Conservation (phyloP, 148 eudicot genomes). For the Camellia lanceoleosa region DNA sequence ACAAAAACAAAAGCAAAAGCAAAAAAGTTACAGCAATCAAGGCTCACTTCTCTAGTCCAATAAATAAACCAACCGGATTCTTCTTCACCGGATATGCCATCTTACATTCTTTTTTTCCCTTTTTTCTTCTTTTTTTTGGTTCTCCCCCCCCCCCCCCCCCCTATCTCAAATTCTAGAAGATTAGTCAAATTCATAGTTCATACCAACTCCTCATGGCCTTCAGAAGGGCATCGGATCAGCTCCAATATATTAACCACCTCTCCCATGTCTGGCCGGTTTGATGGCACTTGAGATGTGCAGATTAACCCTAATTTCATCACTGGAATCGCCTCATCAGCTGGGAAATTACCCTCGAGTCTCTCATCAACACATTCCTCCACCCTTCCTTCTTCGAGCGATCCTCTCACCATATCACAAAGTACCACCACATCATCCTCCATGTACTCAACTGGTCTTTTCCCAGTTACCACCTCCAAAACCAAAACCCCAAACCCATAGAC, state of each 20-base stretch:
- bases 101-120: neutral
- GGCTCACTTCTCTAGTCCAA: constrained; percentile 8
- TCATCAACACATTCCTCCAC: constrained; percentile 86
- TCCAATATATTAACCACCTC: constrained; percentile 90
- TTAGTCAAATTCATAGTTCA: constrained; percentile 17
- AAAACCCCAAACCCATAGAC: constrained; percentile 86
- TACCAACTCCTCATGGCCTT: constrained; percentile 60
- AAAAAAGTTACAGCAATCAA: constrained; percentile 11
- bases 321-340: constrained; percentile 78
- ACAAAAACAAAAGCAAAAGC: constrained; percentile 13
- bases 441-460: constrained; percentile 87
- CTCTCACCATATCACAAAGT: constrained; percentile 87
- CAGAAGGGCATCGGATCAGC: constrained; percentile 76
- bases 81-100: constrained; percentile 43
- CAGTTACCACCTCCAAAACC: constrained; percentile 71
- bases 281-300: constrained; percentile 93
- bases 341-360: constrained; percentile 64
- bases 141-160: no score
- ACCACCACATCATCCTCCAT: constrained; percentile 96
- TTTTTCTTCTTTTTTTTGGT: no score
- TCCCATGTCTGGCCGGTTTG: constrained; percentile 85
- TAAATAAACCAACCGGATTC: constrained; percentile 48
- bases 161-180: constrained; percentile 12
- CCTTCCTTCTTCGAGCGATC: constrained; percentile 76
- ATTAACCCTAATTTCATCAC: constrained; percentile 82